Evolutionary conservation across 352 stramenopile species (phyloP).

Genomic region (Phytophthora lateralis): DNA sequence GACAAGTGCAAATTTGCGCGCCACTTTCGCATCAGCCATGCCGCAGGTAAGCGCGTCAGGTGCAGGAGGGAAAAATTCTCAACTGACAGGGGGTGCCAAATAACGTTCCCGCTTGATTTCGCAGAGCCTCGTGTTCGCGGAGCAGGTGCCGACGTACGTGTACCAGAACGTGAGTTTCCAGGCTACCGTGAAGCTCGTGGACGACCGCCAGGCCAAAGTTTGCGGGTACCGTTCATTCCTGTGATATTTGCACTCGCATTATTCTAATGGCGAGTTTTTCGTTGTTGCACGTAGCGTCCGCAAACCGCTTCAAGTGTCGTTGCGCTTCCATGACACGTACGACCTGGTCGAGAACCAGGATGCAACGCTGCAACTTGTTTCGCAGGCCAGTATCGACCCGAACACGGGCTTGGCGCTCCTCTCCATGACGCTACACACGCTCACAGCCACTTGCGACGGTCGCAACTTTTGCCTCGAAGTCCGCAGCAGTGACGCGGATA

Average conservation of each 20-base stretch:
- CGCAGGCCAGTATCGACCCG: slow-evolving; percentile 37
- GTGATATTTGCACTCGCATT: background rate
- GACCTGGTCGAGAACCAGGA: slow-evolving; percentile 72
- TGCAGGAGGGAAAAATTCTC: slow-evolving; percentile 9
- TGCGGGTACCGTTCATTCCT: slow-evolving; percentile 40
- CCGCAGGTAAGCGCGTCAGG: slow-evolving; percentile 36
- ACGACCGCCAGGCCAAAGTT: slow-evolving; percentile 61
- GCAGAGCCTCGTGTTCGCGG: slow-evolving; percentile 64
- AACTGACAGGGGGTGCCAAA: slow-evolving; percentile 15
- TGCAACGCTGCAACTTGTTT: slow-evolving; percentile 36
- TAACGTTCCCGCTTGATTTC: background rate
- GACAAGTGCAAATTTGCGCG: slow-evolving; percentile 3
- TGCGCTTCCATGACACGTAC: slow-evolving; percentile 82
- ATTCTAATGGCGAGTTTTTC: background rate
- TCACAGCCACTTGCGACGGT: slow-evolving; percentile 63
- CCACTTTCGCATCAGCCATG: slow-evolving; percentile 37
- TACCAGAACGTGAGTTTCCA: slow-evolving; percentile 70
- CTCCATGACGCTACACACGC: slow-evolving; percentile 48
- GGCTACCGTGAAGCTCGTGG: slow-evolving; percentile 62
- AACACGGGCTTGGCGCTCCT: slow-evolving; percentile 52
- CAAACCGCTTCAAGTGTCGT: slow-evolving; percentile 54
- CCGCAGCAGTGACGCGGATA: slow-evolving; percentile 47
- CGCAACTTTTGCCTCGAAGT: slow-evolving; percentile 78
- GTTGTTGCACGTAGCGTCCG: slow-evolving; percentile 27
- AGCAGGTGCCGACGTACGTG: slow-evolving; percentile 61